These are phyloP conservation scores for Chrysochromulina parva DNA, from an alignment of 78 protist genomes.

Conservation along the genomic window DNA sequence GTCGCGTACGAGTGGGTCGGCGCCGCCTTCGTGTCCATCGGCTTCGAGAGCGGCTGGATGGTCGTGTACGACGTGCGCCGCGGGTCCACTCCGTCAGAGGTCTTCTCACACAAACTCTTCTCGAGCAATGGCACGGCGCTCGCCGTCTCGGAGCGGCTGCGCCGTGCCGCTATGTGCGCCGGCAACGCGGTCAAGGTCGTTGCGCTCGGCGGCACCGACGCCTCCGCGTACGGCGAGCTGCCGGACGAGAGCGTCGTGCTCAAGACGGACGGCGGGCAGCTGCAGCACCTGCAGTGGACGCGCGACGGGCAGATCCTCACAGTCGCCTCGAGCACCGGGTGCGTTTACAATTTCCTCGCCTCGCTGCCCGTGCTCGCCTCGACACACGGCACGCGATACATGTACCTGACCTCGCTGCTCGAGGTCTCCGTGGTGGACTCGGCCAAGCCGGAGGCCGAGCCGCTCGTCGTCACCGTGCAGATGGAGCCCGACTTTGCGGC, in stretches of 20 bases:
- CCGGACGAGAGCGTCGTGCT: conserved; percentile 19
- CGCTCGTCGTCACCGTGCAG: background rate
- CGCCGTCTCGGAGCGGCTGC: background rate
- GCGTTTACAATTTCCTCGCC: conserved; percentile 56
- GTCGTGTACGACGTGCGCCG: conserved; percentile 5
- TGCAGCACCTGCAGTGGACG: conserved; percentile 53
- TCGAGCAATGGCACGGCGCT: background rate
- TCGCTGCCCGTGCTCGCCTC: conserved; percentile 53
- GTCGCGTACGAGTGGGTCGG: conserved; percentile 55
- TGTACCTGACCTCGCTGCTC: conserved; percentile 60
- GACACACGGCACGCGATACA: background rate
- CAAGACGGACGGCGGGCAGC: background rate
- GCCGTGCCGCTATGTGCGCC: conserved; percentile 33
- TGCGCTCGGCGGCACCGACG: conserved; percentile 22
- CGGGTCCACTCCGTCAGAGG: background rate
- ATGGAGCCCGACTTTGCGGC: conserved; percentile 62
- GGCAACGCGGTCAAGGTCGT: conserved; percentile 48
- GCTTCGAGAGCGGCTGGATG: conserved; percentile 55
- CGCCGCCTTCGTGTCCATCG: conserved; percentile 62
- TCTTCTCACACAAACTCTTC: background rate
- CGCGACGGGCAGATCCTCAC: conserved; percentile 71
- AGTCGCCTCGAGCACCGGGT: conserved; percentile 53
- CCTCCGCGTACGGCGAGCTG: background rate
- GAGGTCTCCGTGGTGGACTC: conserved; percentile 54
- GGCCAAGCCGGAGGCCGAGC: background rate